Conservation (phyloP, 345 rosid species). For the Salix caprea region DNA sequence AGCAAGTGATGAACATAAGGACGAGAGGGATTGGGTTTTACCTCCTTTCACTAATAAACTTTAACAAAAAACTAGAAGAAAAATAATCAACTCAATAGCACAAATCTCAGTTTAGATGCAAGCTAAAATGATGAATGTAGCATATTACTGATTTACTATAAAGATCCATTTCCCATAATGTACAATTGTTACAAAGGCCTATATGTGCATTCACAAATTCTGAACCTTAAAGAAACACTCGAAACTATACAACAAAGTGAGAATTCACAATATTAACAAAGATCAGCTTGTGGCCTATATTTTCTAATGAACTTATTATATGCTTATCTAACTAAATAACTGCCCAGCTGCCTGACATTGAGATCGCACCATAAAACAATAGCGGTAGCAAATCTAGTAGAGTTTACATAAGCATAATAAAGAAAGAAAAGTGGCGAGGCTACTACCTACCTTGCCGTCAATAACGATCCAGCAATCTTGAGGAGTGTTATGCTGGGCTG, state of each 20-base stretch:
- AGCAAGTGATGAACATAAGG: not conserved
- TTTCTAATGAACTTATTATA: not conserved
- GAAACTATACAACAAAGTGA: not conserved
- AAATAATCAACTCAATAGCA: not conserved
- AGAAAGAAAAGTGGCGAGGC: not conserved
- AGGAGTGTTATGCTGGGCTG: constrained; percentile 57
- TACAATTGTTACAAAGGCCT: not conserved
- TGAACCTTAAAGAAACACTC: not conserved
- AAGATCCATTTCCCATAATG: not conserved
- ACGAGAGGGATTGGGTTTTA: no score
- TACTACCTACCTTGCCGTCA: constrained; percentile 63
- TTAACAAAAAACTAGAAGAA: not conserved
- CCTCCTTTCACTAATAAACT: no score
- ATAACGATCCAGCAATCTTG: constrained; percentile 92
- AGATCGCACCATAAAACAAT: not conserved
- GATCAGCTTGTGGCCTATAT: not conserved
- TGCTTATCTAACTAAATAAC: not conserved
- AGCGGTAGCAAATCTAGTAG: not conserved
- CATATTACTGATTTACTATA: not conserved
- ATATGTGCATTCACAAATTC: not conserved
- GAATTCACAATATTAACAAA: not conserved
- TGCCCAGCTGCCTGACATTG: not conserved
- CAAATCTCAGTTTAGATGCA: not conserved
- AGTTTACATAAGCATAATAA: not conserved
- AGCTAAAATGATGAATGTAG: not conserved